Percentiles rank a stretch among this genome's conserved stretches.
Evolutionary conservation across 2,329 filamentous ascomycete genomes (phyloP).

Genomic region (Scytalidium sp.): DNA sequence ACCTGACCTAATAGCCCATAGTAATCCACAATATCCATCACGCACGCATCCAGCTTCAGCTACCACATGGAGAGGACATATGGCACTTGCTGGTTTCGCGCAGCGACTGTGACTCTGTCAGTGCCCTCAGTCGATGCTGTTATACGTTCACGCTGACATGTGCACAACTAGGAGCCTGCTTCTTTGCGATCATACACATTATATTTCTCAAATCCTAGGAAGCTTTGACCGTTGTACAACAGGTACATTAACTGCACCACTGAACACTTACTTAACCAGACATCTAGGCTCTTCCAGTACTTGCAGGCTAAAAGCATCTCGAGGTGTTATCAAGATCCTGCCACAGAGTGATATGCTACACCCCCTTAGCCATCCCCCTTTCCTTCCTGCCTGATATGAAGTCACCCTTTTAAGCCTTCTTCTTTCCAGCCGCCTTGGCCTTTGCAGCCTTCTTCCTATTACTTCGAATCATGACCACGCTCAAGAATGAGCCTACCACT

Average conservation of each 20-base stretch:
- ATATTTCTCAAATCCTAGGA: neutral
- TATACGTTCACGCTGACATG: no score
- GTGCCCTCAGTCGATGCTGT: no score
- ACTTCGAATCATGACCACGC: conserved; percentile 97
- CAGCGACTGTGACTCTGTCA: no score
- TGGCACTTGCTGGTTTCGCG: no score
- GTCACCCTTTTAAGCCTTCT: conserved; percentile 66
- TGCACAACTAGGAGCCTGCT: neutral
- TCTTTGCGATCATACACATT: neutral
- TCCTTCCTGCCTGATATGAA: neutral
- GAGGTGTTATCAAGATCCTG: neutral
- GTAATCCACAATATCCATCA: no score
- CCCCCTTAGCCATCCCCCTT: neutral
- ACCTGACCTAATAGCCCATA: neutral
- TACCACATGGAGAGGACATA: no score
- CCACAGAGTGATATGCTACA: neutral
- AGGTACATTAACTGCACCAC: neutral
- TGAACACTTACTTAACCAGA: neutral
- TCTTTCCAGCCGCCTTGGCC: conserved; percentile 78
- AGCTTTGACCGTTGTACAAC: neutral
- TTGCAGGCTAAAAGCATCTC: neutral
- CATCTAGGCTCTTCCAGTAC: neutral
- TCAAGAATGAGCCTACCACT: conserved; percentile 93
- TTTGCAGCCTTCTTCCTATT: conserved; percentile 97
- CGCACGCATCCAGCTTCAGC: no score